Conservation (phyloP, 2,329 filamentous ascomycete species). For the Aspergillus sp. region DNA sequence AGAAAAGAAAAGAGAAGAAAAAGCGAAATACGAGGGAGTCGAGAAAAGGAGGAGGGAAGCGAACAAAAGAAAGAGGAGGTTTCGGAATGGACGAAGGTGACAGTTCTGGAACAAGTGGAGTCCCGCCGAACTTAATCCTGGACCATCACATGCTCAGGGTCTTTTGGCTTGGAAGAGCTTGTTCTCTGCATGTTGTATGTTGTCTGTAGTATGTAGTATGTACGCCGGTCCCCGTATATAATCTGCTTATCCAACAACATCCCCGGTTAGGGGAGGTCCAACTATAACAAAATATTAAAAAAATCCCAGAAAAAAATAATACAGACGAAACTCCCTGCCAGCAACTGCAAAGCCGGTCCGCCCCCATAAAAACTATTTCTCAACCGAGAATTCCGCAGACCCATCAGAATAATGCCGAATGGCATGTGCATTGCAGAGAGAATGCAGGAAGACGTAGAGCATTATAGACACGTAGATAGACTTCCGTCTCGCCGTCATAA, state of each 20-base stretch:
- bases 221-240: too few species aligned
- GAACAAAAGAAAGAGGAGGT: neutral
- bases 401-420: neutral
- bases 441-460: neutral
- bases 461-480: neutral
- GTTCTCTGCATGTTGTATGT: neutral
- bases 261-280: too few species aligned
- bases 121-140: conserved; percentile 10
- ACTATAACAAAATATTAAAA: neutral
- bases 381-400: neutral
- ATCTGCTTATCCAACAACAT: too few species aligned
- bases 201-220: too few species aligned
- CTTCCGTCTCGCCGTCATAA: neutral
- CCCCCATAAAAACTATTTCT: too few species aligned
- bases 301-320: neutral
- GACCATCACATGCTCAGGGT: neutral
- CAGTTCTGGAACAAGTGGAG: conserved; percentile 11
- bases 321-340: neutral
- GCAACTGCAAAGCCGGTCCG: neutral
- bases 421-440: neutral
- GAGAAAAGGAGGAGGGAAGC: conserved; percentile 4
- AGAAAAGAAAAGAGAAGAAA: neutral
- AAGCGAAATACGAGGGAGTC: neutral
- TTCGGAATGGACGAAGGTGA: neutral
- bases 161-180: neutral